A percentile compares a stretch with the other conserved stretches of the same genome.
phyloP scores from a whole-genome alignment of 2,329 filamentous ascomycete genomes.

The Plectosphaerella cucumerina region DNA sequence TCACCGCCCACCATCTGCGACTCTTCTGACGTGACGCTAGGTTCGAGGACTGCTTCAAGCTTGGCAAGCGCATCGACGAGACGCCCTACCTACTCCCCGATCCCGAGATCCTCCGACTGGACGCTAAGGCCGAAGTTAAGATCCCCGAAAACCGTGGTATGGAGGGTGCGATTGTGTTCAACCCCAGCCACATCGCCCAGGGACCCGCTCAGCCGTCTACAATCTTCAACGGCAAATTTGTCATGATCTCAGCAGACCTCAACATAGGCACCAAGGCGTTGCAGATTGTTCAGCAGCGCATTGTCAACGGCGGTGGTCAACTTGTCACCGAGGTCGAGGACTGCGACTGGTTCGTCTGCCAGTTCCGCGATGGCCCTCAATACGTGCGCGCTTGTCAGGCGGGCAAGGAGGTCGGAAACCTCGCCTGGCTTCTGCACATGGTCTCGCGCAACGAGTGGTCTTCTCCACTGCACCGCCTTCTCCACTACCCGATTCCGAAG shows the following conservation, averaged over 20 bases:
- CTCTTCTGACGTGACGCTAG: slow-evolving; percentile 33
- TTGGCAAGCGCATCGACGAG: slow-evolving; percentile 89
- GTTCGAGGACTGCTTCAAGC: slow-evolving; percentile 95
- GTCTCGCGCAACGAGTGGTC: slow-evolving; percentile 89
- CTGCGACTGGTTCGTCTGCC: slow-evolving; percentile 82
- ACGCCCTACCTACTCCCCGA: slow-evolving; percentile 80
- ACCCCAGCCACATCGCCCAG: slow-evolving; percentile 38
- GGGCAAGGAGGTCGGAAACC: slow-evolving; percentile 82
- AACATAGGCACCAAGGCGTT: slow-evolving; percentile 63
- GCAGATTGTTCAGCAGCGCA: slow-evolving; percentile 65
- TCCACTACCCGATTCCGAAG: slow-evolving; percentile 85
- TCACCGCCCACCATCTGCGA: slow-evolving; percentile 15
- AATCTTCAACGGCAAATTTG: slow-evolving; percentile 72
- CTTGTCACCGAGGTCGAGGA: slow-evolving; percentile 62
- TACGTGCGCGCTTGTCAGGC: slow-evolving; percentile 73
- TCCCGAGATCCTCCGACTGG: slow-evolving; percentile 70
- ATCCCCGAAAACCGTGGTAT: slow-evolving; percentile 58
- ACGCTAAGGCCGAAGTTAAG: slow-evolving; percentile 48
- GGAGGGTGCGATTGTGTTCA: slow-evolving; percentile 58
- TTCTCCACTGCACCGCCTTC: slow-evolving; percentile 72
- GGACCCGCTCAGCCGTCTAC: slow-evolving; percentile 48
- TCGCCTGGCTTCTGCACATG: slow-evolving; percentile 90
- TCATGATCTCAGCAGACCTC: slow-evolving; percentile 75
- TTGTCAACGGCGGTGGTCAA: slow-evolving; percentile 66
- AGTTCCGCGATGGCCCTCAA: slow-evolving; percentile 75